Evolutionary conservation across 1,284 basidiomycete species (phyloP).

Genomic region (Tranzscheliella williamsii): DNA sequence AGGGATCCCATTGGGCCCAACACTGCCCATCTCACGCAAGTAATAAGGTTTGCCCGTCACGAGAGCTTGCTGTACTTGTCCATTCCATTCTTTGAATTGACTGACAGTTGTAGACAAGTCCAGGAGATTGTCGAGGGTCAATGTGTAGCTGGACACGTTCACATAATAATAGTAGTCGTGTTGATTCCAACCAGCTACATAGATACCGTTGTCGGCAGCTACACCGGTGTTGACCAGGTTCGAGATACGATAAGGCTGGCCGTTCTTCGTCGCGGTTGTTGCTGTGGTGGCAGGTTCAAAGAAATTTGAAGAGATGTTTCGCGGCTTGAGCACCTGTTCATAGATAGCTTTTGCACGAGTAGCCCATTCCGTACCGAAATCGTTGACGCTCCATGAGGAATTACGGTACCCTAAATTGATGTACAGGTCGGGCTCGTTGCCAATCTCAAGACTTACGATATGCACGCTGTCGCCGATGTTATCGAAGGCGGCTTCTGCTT

Average conservation of each 20-base stretch:
- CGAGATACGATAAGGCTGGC: conserved; percentile 40
- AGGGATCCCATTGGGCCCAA: conserved; percentile 43
- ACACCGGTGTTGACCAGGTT: conserved; percentile 45
- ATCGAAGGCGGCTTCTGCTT: conserved; percentile 29
- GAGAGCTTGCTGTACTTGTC: conserved; percentile 31
- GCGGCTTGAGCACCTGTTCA: conserved; percentile 23
- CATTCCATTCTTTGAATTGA: conserved; percentile 43
- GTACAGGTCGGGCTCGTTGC: conserved; percentile 52
- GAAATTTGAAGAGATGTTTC: conserved; percentile 30
- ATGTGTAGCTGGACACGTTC: conserved; percentile 25
- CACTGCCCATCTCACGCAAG: conserved; percentile 49
- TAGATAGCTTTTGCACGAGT: conserved; percentile 30
- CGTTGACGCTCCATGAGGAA: conserved; percentile 12
- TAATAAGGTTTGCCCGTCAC: conserved; percentile 51
- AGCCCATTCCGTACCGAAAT: conserved; percentile 42
- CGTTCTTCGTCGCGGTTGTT: conserved; percentile 43
- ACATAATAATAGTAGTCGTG: conserved; percentile 54
- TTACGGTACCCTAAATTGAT: conserved; percentile 34
- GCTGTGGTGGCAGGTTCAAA: conserved; percentile 50
- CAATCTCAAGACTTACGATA: conserved; percentile 46
- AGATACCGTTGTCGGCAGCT: conserved; percentile 45
- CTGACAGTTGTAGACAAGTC: conserved; percentile 29
- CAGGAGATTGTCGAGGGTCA: conserved; percentile 31
- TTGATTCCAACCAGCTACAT: conserved; percentile 52
- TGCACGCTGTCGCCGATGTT: conserved; percentile 10